Evolutionary conservation across 805 yeast species (phyloP).

Genomic region (Jamesozyma gamospora): DNA sequence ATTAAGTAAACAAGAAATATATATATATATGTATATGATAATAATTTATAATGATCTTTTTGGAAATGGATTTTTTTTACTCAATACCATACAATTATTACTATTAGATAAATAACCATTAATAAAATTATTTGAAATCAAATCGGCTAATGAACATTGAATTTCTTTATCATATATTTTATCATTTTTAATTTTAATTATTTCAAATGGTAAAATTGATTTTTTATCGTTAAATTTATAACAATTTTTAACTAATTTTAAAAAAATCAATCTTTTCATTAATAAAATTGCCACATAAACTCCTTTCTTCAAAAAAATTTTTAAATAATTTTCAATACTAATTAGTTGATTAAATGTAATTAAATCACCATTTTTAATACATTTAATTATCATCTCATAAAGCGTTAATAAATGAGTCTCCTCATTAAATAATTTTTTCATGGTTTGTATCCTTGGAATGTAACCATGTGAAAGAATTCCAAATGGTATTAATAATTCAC

Average conservation of each 20-base stretch:
- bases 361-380: conserved; percentile 48
- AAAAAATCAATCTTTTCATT: conserved; percentile 40
- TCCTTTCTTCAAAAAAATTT: conserved; percentile 46
- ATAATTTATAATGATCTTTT: not conserved
- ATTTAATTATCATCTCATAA: conserved; percentile 40
- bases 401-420: conserved; percentile 9
- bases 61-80: conserved; percentile 70
- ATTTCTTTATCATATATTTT: conserved; percentile 32
- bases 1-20: conserved; percentile 28
- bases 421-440: no score
- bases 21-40: not conserved
- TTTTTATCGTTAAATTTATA: not conserved
- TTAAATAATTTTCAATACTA: conserved; percentile 30
- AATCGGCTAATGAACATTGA: conserved; percentile 60
- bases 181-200: not conserved
- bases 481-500: conserved; percentile 56
- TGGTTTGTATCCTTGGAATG: conserved; percentile 33
- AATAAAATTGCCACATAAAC: conserved; percentile 51
- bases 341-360: conserved; percentile 39
- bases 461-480: conserved; percentile 39
- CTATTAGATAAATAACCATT: conserved; percentile 80
- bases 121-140: conserved; percentile 49
- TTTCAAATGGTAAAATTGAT: conserved; percentile 12
- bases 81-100: conserved; percentile 61
- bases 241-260: conserved; percentile 38